Evolutionary conservation across 2,329 filamentous ascomycete genomes (phyloP).

Genomic region (Apiospora marii): DNA sequence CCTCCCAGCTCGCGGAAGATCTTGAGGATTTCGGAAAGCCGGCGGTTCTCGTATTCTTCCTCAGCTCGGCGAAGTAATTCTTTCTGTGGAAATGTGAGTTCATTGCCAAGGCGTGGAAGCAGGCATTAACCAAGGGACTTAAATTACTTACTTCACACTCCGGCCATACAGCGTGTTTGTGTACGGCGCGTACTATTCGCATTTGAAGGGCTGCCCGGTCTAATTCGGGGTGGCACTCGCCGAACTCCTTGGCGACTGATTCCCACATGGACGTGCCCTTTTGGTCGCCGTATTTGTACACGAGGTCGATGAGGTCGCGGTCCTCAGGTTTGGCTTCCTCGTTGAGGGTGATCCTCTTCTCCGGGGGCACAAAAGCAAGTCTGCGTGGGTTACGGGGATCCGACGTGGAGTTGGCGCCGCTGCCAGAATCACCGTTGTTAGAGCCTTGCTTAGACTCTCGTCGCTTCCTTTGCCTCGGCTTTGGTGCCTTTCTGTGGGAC

Average conservation of each 20-base stretch:
- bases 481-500: background rate
- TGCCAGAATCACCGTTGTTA: background rate
- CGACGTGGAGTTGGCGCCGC: background rate
- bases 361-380: background rate
- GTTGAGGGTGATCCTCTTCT: background rate
- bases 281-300: conserved; percentile 52
- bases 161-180: conserved; percentile 58
- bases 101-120: background rate
- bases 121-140: no score
- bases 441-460: conserved; percentile 11
- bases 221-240: conserved; percentile 42
- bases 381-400: background rate
- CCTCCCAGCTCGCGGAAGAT: conserved; percentile 59
- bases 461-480: conserved; percentile 13
- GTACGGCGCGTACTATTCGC: conserved; percentile 60
- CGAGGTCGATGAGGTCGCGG: conserved; percentile 35
- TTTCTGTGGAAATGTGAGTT: background rate
- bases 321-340: background rate
- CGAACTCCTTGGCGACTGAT: conserved; percentile 55
- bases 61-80: conserved; percentile 29
- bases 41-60: conserved; percentile 49
- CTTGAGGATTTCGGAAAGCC: conserved; percentile 52
- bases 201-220: conserved; percentile 63
- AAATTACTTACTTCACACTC: conserved; percentile 54
- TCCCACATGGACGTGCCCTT: conserved; percentile 68